Conservation (phyloP, 2,329 filamentous ascomycete species). For the Apiospora kogelbergensis region DNA sequence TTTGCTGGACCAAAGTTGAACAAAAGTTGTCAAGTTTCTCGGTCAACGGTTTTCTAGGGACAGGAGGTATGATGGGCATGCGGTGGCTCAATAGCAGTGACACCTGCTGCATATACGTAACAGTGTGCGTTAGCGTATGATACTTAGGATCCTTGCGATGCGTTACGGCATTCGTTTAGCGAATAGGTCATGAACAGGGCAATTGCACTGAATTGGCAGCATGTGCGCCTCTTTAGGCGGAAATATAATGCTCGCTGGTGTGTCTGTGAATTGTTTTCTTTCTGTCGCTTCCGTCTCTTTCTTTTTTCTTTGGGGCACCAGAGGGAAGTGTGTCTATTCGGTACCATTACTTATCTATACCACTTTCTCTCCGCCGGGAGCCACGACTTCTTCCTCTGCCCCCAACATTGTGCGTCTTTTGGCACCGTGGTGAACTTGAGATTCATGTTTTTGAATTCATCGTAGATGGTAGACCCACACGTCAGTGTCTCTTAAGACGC, state of each 20-base stretch:
- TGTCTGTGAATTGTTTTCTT: neutral
- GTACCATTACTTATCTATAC: neutral
- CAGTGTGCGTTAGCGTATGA: neutral
- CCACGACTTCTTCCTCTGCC: neutral
- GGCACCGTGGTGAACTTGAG: no score
- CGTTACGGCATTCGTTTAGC: slow-evolving; percentile 1
- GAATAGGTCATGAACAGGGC: neutral
- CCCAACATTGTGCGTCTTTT: neutral
- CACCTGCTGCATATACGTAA: neutral
- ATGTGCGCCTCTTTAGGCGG: neutral
- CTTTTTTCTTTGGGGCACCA: neutral
- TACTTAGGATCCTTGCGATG: neutral
- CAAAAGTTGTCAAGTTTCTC: neutral
- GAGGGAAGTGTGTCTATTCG: neutral
- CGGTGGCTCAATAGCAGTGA: neutral
- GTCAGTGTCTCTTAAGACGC: neutral
- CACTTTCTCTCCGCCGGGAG: neutral
- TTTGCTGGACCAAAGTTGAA: neutral
- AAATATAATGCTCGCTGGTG: neutral
- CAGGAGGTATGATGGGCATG: neutral
- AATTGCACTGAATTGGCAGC: neutral
- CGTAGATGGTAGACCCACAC: no score
- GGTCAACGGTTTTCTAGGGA: neutral
- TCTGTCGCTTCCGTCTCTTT: neutral
- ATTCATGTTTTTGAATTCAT: no score